Evolutionary conservation across 176 grass and related monocot species (phyloP).

Genomic region (Cenchrus purpureus): DNA sequence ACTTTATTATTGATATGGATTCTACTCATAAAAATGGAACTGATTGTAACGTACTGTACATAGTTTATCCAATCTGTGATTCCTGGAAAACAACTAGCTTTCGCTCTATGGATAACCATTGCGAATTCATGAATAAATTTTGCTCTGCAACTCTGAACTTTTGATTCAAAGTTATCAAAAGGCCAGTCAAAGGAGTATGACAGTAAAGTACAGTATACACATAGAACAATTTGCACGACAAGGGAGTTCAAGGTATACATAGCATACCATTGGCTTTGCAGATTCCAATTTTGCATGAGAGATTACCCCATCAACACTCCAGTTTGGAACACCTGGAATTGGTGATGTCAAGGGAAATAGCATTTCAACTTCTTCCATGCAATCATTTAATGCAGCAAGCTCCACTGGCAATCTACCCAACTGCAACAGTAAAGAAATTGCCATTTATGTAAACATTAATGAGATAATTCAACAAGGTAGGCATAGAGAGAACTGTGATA

Average conservation of each 20-base stretch:
- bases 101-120: neutral
- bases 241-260: neutral
- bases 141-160: neutral
- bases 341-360: conserved; percentile 28
- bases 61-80: neutral
- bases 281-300: neutral
- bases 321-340: conserved; percentile 15
- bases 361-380: conserved; percentile 17
- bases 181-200: no score
- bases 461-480: neutral
- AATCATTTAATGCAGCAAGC: neutral
- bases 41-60: neutral
- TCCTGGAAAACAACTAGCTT: neutral
- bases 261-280: neutral
- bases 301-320: conserved; percentile 40
- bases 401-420: neutral
- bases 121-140: neutral
- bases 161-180: no score
- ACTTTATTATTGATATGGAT: neutral
- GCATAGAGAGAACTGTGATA: neutral
- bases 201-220: no score
- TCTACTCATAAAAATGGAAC: neutral
- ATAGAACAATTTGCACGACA: neutral
- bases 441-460: neutral
- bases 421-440: neutral